Evolutionary conservation across 345 rosid genomes (phyloP).

Genomic region (Lepidium aucheri): DNA sequence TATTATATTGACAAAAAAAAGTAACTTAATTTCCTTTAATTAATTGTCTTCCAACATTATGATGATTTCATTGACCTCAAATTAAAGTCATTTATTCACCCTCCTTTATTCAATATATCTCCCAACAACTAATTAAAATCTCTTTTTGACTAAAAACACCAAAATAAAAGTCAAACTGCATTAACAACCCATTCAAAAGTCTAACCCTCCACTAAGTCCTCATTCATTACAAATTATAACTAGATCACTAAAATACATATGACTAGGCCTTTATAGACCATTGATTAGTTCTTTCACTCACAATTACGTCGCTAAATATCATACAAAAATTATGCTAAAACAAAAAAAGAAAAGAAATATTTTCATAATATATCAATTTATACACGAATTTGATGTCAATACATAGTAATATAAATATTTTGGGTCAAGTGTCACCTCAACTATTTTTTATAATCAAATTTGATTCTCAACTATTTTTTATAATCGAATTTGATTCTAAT

Average conservation of each 20-base stretch:
- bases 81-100: not conserved
- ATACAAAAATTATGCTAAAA: not conserved
- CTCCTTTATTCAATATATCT: not conserved
- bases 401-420: too few relatives aligned
- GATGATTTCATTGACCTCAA: not conserved
- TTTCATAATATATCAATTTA: too few relatives aligned
- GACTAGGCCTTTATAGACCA: not conserved
- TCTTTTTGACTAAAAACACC: not conserved
- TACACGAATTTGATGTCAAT: too few relatives aligned
- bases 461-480: too few relatives aligned
- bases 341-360: too few relatives aligned
- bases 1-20: too few relatives aligned
- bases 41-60: not conserved
- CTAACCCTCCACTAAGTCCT: not conserved
- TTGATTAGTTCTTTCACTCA: not conserved
- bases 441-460: too few relatives aligned
- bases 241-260: not conserved
- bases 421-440: too few relatives aligned
- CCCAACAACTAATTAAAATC: not conserved
- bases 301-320: not conserved
- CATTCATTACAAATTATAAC: not conserved
- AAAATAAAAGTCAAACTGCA: not conserved
- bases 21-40: not conserved
- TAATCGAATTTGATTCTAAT: too few relatives aligned
- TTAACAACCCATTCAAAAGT: not conserved